These are phyloP conservation scores for Coniochaeta ligniaria DNA, from an alignment of 2,329 filamentous ascomycete genomes.

Conservation along the genomic window DNA sequence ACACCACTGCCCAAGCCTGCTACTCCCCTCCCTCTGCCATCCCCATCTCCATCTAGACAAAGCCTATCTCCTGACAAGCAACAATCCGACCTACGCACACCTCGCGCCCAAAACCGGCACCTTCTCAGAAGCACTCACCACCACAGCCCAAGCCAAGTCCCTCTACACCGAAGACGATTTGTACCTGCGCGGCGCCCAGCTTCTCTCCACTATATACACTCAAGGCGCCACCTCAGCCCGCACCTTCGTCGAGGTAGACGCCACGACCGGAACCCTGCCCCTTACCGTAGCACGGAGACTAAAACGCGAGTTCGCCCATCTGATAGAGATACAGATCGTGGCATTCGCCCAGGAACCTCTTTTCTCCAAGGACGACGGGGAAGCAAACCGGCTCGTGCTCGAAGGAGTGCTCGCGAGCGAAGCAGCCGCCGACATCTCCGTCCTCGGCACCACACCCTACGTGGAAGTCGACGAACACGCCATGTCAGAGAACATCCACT, in stretches of 20 bases:
- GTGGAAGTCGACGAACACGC: slow-evolving; percentile 55
- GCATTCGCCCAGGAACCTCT: slow-evolving; percentile 65
- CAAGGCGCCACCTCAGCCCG: slow-evolving; percentile 63
- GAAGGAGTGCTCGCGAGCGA: slow-evolving; percentile 19
- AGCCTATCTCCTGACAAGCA: slow-evolving; percentile 46
- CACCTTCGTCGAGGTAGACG: slow-evolving; percentile 66
- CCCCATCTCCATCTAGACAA: slow-evolving; percentile 70
- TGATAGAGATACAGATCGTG: slow-evolving; percentile 58
- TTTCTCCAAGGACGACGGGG: slow-evolving; percentile 45
- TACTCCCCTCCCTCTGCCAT: slow-evolving; percentile 50
- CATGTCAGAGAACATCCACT: slow-evolving; percentile 49
- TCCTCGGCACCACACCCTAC: slow-evolving; percentile 62
- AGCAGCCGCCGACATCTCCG: slow-evolving; percentile 38
- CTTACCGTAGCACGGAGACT: slow-evolving; percentile 48
- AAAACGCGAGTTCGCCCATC: slow-evolving; percentile 43
- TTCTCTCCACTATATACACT: slow-evolving; percentile 57
- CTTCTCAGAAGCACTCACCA: slow-evolving; percentile 57
- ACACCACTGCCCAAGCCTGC: slow-evolving; percentile 14
- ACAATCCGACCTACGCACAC: slow-evolving; percentile 42
- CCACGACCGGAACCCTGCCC: slow-evolving; percentile 38
- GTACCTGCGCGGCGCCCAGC: slow-evolving; percentile 54
- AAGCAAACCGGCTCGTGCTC: slow-evolving; percentile 42
- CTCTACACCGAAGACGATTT: slow-evolving; percentile 57
- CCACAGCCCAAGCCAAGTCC: slow-evolving; percentile 47
- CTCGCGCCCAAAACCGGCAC: slow-evolving; percentile 52